Evolutionary conservation across 257 asterid species (phyloP).

Genomic region (Jacaranda copaia): DNA sequence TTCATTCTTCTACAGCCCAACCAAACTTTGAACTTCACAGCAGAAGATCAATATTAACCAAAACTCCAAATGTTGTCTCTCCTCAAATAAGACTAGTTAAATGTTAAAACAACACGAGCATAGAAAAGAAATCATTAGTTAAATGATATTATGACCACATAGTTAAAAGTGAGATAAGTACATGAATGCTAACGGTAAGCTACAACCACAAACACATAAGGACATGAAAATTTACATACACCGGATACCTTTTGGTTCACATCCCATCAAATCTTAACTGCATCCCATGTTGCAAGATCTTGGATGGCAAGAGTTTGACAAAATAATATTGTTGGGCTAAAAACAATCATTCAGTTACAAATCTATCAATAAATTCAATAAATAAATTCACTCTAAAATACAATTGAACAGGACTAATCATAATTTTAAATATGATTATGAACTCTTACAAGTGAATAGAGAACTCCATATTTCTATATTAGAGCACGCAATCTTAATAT

Average conservation of each 20-base stretch:
- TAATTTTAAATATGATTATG: background rate
- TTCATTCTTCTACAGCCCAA: slow-evolving; percentile 2
- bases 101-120: slow-evolving; percentile 20
- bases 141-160: background rate
- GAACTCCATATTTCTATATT: background rate
- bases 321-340: slow-evolving; percentile 90
- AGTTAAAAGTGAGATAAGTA: slow-evolving; percentile 11
- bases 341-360: slow-evolving; percentile 24
- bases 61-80: slow-evolving; percentile 90
- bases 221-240: too few relatives aligned
- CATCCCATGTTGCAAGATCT: slow-evolving; percentile 95
- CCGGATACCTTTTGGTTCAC: slow-evolving; percentile 74
- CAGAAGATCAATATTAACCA: slow-evolving; percentile 90
- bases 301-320: slow-evolving; percentile 94
- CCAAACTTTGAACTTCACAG: background rate
- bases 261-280: slow-evolving; percentile 86
- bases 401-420: slow-evolving; percentile 24
- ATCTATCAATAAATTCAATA: slow-evolving; percentile 1
- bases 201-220: too few relatives aligned
- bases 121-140: background rate
- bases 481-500: too few relatives aligned
- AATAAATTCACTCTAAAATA: background rate
- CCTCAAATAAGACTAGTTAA: slow-evolving; percentile 57
- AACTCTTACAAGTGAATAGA: slow-evolving; percentile 18
- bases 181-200: slow-evolving; percentile 3